Evolutionary conservation across 768 basidiomycete species (phyloP), one percentile per base, ranked within the genome.

Genomic region (Boletus reticuloceps): DNA sequence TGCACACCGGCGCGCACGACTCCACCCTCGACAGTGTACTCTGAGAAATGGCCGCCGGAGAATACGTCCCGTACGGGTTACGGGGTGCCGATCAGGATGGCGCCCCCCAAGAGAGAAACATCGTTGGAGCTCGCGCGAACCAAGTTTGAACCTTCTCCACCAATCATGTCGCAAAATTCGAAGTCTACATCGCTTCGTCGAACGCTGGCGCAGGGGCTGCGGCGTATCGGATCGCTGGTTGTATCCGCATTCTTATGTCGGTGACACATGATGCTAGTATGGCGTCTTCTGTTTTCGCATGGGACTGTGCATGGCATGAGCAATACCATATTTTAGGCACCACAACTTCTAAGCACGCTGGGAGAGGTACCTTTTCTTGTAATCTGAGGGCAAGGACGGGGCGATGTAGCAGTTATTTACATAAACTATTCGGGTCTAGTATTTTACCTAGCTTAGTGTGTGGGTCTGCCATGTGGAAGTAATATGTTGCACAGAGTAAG

Each of bases 41-140:
- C 71, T 57, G 70, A 71, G 31, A 71, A 71, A 45, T 72, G 56
- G 56, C 53, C 60, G 55, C 51, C 60, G 2, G 69, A 70, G 47
- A 63, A 53, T 29, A n/a, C 49, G 10, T 40, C 64, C 46, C 71
- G 62, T 56, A 53, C 66, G 13, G 60, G 58, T 36, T 69, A 60
- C 43, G 62, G 59, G 46, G 50, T 55, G 34, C 56, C 51, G n/a
- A 54, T 66, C 25, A 71, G 40, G 56, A 48, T 56, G 55, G 71
- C 67, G 32, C 61, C 63, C 50, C 55, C 61, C 20, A 58, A 8
- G 53, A 60, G 56, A 22, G 55, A 67, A 20, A 47, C 51, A 37
- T 69, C 69, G 36, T 56, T 62, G 29, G 68, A 69, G 36, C 55
- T 58, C 47, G 16, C 51, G 17, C 64, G 61, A 51, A 49, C 54